Evolutionary conservation across 1,284 basidiomycete species (phyloP).

Genomic region (Pyrrhoderma lamaoense): DNA sequence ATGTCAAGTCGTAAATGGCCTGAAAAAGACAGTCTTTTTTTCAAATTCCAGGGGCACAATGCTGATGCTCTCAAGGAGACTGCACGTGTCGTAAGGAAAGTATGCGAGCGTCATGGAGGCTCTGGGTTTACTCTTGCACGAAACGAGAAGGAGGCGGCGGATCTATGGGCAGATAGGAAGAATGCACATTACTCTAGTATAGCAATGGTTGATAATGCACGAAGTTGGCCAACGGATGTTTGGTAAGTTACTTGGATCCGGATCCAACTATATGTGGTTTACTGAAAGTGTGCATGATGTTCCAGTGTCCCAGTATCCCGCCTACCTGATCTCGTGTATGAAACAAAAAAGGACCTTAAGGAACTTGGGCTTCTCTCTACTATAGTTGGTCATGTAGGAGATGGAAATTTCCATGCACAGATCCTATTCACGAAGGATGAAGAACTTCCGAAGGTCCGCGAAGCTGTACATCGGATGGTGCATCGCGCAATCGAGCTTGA

Average conservation of each 20-base stretch:
- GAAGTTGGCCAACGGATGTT: constrained; percentile 79
- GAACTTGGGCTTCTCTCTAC: constrained; percentile 52
- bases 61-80: constrained; percentile 55
- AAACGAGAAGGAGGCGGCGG: constrained; percentile 60
- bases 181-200: constrained; percentile 70
- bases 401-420: constrained; percentile 51
- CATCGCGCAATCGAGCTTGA: constrained; percentile 66
- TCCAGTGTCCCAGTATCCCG: constrained; percentile 73
- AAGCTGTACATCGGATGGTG: constrained; percentile 61
- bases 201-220: constrained; percentile 54
- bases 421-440: constrained; percentile 58
- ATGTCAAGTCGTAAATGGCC: constrained; percentile 53
- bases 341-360: constrained; percentile 69
- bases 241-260: constrained; percentile 55
- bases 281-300: background rate
- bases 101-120: constrained; percentile 62
- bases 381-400: constrained; percentile 80
- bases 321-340: constrained; percentile 67
- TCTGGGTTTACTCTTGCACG: constrained; percentile 65
- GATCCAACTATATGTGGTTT: too few species aligned
- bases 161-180: constrained; percentile 84
- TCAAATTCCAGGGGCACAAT: constrained; percentile 80
- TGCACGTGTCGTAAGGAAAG: constrained; percentile 46
- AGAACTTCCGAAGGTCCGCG: constrained; percentile 44
- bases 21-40: constrained; percentile 71